A percentile compares a stretch with the other conserved stretches of the same genome.
Conservation (phyloP, 108 stramenopile genomes). For the Mayamaea pseudoterrestris region DNA sequence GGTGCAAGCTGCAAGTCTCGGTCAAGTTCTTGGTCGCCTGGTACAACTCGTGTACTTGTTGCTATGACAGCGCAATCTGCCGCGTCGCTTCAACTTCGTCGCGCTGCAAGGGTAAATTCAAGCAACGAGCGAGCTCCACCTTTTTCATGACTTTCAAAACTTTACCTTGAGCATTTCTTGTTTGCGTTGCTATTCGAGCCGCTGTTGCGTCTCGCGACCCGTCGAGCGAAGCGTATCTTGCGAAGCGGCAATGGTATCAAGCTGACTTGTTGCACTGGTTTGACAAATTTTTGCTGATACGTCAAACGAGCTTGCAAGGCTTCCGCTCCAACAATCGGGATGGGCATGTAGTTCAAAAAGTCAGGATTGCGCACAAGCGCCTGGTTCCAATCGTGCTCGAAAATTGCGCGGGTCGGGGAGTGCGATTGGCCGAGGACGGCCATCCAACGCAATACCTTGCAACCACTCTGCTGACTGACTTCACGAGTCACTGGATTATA, state of each 20-base stretch:
- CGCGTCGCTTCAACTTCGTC: constrained; percentile 45
- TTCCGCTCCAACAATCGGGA: constrained; percentile 46
- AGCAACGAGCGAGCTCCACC: constrained; percentile 65
- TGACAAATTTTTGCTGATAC: constrained; percentile 46
- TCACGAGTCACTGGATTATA: constrained; percentile 64
- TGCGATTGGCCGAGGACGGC: constrained; percentile 10
- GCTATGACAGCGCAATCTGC: constrained; percentile 8
- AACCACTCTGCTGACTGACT: constrained; percentile 31
- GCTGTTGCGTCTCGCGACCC: constrained; percentile 12
- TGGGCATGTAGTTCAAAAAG: constrained; percentile 41
- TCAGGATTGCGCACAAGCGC: constrained; percentile 78
- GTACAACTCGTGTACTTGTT: not conserved
- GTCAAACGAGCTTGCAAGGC: constrained; percentile 46
- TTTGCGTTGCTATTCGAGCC: constrained; percentile 11
- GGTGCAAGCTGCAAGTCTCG: too few species aligned
- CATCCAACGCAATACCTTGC: constrained; percentile 17
- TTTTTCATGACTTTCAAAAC: constrained; percentile 53
- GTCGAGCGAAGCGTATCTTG: constrained; percentile 8
- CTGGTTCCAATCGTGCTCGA: constrained; percentile 46
- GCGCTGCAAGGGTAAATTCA: constrained; percentile 46
- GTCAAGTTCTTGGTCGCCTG: not conserved
- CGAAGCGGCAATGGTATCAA: constrained; percentile 15
- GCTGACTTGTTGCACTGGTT: constrained; percentile 28
- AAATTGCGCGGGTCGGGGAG: constrained; percentile 54
- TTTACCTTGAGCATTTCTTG: constrained; percentile 40